Conservation (phyloP, 23 red algal species). For the Gracilaria domingensis region DNA sequence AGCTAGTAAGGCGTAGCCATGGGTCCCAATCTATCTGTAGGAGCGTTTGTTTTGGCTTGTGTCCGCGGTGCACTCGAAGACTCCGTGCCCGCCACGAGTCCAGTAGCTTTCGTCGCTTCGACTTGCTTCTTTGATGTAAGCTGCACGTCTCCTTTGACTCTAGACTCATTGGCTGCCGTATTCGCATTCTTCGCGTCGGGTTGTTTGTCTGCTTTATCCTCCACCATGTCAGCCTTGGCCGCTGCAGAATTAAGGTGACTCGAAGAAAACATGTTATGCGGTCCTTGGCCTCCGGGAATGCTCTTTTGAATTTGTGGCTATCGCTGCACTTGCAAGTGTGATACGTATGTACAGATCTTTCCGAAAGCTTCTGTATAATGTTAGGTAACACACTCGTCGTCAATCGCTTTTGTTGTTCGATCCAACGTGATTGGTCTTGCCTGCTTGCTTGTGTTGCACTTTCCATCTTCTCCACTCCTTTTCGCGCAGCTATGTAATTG, state of each 20-base stretch:
- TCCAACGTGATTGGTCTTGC: conserved; percentile 26
- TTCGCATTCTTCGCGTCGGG: neutral
- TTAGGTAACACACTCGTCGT: conserved; percentile 1
- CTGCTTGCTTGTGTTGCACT: conserved; percentile 16
- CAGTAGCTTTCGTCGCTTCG: neutral
- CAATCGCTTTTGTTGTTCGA: conserved; percentile 30
- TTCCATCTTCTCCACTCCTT: conserved; percentile 22
- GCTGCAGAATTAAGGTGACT: neutral
- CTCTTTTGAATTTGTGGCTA: conserved; percentile 29
- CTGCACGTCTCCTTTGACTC: neutral
- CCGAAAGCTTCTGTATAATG: neutral
- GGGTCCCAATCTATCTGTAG: neutral
- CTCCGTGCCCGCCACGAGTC: neutral
- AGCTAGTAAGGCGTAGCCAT: conserved; percentile 66
- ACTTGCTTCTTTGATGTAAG: neutral
- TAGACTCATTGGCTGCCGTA: neutral
- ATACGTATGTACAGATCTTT: neutral
- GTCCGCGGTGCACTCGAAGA: neutral
- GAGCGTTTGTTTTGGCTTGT: neutral
- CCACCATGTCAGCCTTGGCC: neutral
- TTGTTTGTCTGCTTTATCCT: neutral
- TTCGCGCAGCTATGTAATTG: neutral
- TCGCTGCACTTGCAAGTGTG: conserved; percentile 2
- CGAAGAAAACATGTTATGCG: neutral
- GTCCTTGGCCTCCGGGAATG: neutral